Base-by-base conservation (phyloP, 2,329 filamentous ascomycete genomes). In the Plectosphaerella cucumerina region DNA sequence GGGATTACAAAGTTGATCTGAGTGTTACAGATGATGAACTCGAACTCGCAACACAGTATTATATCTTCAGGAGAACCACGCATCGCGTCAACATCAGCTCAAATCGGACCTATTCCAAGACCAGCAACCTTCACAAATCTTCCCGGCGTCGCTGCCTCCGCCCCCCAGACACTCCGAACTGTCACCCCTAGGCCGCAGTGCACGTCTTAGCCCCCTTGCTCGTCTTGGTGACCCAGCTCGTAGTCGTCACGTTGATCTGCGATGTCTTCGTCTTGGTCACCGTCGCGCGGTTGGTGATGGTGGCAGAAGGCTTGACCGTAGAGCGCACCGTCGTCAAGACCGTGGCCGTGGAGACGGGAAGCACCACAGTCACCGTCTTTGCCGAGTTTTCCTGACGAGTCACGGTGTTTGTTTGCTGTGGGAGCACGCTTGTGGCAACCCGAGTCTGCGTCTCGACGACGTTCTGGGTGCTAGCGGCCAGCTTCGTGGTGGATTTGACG, bases 271-370 rank as follows among this genome's bases (percentile, higher is more conserved):
- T 56, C 52, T 57, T 57, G 21, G 47, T 48, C 0, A 57, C 41
- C 3, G 56, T 57, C 6, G 53, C 47, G 6, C 47, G 45, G 33
- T 47, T 47, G 20, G 45, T 47, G 33, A 47, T 22, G 3, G 45
- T 47, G 3, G 18, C 45, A 9, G 45, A 60, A 0, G 60, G 58
- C 45, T 53, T 56, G 15, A 62, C 33, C 0, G 60, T 62, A 2
- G 59, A 57, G 48, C 59, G 61, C 10, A 59, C 58, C 3, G 60
- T 61, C 2, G 53, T 33, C 60, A 59, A 60, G 22, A 47, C 8
- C 3, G 59, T 62, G 1, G 56, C 53, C 2, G 58, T 61, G 44
- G 20, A 51, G 14, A 51, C 58, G 0, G 59, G 59, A 1, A 62
- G 50, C 1, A 56, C 58, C 6, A 50, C 51, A 0, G 60, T 62